Conservation (phyloP, 441 rosid species). For the Euphorbia corollata region DNA sequence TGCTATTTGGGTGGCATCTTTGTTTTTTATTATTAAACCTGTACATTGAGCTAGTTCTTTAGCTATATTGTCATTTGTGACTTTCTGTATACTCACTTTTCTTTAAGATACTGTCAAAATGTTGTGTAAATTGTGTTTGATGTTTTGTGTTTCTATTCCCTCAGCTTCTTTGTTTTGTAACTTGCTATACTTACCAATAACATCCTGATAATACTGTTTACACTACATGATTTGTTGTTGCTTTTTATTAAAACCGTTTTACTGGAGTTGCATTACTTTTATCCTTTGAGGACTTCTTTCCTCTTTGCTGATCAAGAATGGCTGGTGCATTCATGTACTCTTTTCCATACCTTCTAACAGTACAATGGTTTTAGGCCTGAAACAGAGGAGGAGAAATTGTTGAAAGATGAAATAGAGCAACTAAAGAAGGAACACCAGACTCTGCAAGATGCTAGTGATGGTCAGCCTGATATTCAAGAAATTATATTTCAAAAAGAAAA, state of each 20-base stretch:
- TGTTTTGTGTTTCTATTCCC: neutral
- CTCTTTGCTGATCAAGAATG: neutral
- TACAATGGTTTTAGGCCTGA: constrained; percentile 56
- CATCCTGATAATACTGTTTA: neutral
- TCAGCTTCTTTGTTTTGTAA: neutral
- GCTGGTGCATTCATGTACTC: constrained; percentile 1
- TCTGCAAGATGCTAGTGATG: constrained; percentile 30
- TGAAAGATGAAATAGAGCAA: constrained; percentile 64
- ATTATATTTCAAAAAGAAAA: constrained; percentile 50
- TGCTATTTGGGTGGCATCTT: neutral
- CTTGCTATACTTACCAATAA: neutral
- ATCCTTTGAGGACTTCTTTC: neutral
- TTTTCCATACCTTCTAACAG: neutral
- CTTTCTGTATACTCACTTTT: neutral
- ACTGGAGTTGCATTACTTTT: neutral
- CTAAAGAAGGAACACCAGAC: constrained; percentile 46
- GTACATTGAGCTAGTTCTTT: neutral
- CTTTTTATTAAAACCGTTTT: neutral
- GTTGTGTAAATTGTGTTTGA: neutral
- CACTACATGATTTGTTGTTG: neutral
- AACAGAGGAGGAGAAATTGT: constrained; percentile 63
- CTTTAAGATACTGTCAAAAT: neutral
- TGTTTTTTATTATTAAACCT: neutral
- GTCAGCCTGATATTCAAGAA: constrained; percentile 32
- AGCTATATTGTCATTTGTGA: neutral